These are phyloP conservation scores for Verticillium dahliae DNA, from an alignment of 2,329 filamentous ascomycete genomes.

Conservation along the genomic window DNA sequence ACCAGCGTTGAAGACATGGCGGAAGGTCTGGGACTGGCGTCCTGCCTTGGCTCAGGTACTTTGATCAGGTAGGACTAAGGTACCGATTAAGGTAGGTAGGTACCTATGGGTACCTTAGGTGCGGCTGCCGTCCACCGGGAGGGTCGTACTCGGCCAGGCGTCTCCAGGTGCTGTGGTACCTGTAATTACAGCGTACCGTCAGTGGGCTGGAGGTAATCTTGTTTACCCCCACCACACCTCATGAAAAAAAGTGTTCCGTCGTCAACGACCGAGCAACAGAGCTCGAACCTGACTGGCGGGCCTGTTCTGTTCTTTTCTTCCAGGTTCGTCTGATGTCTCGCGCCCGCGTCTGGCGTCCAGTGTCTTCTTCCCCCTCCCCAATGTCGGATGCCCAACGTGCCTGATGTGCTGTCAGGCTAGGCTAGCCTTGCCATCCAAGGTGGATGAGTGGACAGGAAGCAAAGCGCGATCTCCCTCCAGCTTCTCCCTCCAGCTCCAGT, in stretches of 20 bases:
- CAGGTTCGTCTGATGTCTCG: background rate
- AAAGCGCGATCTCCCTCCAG: background rate
- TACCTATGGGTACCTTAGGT: too few relatives aligned
- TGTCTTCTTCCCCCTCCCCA: too few relatives aligned
- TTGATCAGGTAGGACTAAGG: background rate
- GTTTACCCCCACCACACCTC: background rate
- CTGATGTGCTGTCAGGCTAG: background rate
- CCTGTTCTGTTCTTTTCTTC: background rate
- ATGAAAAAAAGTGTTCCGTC: background rate
- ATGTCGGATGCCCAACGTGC: background rate
- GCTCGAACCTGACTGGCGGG: background rate
- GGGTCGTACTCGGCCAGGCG: background rate
- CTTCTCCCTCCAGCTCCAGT: background rate
- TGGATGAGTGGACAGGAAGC: background rate
- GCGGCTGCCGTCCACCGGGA: background rate
- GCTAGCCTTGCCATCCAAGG: background rate
- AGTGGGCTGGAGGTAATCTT: background rate
- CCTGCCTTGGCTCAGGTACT: background rate
- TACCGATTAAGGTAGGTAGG: too few relatives aligned
- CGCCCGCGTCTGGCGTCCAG: background rate
- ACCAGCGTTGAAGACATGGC: conserved; percentile 2
- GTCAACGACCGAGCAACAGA: background rate
- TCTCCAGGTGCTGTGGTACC: background rate
- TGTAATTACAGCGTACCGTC: background rate
- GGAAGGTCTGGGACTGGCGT: background rate